Base-by-base conservation (phyloP, 1,284 basidiomycete genomes). In the Apiotrichum brassicae region DNA sequence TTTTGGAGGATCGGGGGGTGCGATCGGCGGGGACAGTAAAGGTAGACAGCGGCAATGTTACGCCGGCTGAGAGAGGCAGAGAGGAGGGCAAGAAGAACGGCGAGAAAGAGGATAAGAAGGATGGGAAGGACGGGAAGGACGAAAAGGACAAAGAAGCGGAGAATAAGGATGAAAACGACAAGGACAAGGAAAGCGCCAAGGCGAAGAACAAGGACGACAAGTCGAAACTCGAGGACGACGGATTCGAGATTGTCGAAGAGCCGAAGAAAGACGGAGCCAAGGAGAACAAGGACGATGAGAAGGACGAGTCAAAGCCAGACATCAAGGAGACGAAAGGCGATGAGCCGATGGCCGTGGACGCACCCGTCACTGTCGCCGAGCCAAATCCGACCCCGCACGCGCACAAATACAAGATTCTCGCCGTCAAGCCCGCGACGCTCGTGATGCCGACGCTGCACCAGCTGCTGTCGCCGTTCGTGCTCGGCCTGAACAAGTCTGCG, bases 351-450 rank as follows among this genome's bases (percentile, higher is more conserved):
- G 40, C 40, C 9, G 40, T 42, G 12, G 40, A 42, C 40, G n/a
- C n/a, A n/a, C 6, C 24, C 16, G 6, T 13, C n/a, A 4, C 25
- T 18, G 40, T 28, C 19, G 20, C 25, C 39, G 12, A 19, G 19
- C 25, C 28, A 16, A 20, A 11, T 14, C 41, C 23, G 18, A 11
- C 43, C 13, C 32, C 20, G 30, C 43, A 46, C 20, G 24, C 20
- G 30, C 43, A 46, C 20, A 42, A 56, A 36, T 69, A 62, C 51
- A 43, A 54, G 47, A 63, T 57, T 24, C 26, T 68, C 11, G 62
- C 64, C 12, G 83, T 82, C 26, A 90, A 72, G 56, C 86, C 83
- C 0, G 83, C 82, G 24, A 85, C 81, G 59, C 86, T 81, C 51
- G 81, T 74, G 7, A 85, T 78, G 46, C 78, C 79, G 56, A 80